These are phyloP conservation scores for Pythium chondricola DNA, from an alignment of 352 stramenopile species.

Conservation along the genomic window DNA sequence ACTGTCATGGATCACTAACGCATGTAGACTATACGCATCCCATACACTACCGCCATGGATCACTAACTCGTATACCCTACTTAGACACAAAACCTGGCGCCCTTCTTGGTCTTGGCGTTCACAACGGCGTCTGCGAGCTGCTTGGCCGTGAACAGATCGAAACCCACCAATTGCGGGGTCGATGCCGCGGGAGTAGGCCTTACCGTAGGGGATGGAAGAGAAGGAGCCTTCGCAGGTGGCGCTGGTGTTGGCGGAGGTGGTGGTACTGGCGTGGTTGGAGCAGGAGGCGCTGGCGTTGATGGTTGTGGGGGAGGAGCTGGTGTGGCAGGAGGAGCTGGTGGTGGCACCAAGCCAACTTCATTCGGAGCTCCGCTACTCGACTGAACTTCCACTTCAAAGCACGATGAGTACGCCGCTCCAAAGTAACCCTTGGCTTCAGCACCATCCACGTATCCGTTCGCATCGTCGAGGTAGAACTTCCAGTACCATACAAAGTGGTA, in stretches of 20 bases:
- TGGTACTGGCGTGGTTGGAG: background rate
- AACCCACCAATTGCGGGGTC: conserved; percentile 6
- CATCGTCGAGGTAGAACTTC: conserved; percentile 57
- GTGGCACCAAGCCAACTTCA: background rate
- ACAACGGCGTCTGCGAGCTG: conserved; percentile 16
- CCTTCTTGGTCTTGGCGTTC: conserved; percentile 10
- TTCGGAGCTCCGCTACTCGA: background rate
- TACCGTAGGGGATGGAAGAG: conserved; percentile 1
- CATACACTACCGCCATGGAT: too few relatives aligned
- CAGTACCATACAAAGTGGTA: conserved; percentile 75
- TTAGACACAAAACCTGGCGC: background rate
- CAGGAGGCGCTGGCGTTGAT: background rate
- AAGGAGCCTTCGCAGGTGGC: conserved; percentile 10
- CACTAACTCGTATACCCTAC: too few relatives aligned
- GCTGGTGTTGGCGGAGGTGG: conserved; percentile 8
- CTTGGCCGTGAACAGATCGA: conserved; percentile 12
- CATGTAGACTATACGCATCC: too few relatives aligned
- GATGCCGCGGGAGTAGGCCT: conserved; percentile 11
- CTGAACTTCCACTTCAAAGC: conserved; percentile 60
- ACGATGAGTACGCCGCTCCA: conserved; percentile 59
- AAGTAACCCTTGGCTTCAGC: conserved; percentile 47
- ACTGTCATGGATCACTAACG: too few relatives aligned
- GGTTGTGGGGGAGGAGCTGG: background rate
- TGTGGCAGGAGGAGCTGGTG: background rate
- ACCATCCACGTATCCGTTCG: conserved; percentile 42